These are phyloP conservation scores for Xylaria curta DNA, from an alignment of 495 filamentous ascomycete species.

Conservation along the genomic window DNA sequence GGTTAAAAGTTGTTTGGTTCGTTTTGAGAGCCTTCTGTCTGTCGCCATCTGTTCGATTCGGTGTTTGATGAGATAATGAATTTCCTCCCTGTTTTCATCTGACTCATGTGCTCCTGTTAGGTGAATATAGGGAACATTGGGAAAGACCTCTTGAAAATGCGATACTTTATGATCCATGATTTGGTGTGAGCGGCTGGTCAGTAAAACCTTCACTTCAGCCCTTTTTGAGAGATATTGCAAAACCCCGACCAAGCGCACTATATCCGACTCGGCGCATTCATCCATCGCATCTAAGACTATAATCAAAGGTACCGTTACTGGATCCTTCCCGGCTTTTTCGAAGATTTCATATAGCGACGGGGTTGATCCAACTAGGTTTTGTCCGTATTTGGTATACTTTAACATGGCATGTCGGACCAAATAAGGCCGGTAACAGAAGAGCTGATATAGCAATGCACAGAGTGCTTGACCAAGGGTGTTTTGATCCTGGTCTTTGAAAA, in stretches of 20 bases:
- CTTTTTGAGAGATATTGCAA: too few relatives aligned
- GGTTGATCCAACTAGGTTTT: slow-evolving; percentile 38
- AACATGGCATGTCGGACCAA: slow-evolving; percentile 39
- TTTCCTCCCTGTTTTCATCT: too few relatives aligned
- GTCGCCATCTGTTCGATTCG: slow-evolving; percentile 38
- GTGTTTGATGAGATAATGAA: slow-evolving; percentile 46
- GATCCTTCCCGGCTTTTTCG: slow-evolving; percentile 35
- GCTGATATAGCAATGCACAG: slow-evolving; percentile 54
- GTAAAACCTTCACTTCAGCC: slow-evolving; percentile 54
- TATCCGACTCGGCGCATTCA: slow-evolving; percentile 36
- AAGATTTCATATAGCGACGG: slow-evolving; percentile 52
- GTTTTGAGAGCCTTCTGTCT: not conserved
- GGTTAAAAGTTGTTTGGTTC: slow-evolving; percentile 31
- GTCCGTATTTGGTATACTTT: slow-evolving; percentile 30
- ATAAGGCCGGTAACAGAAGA: slow-evolving; percentile 43
- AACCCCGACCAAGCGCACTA: too few relatives aligned
- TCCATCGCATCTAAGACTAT: slow-evolving; percentile 58
- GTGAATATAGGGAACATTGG: too few relatives aligned
- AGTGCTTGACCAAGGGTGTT: slow-evolving; percentile 47
- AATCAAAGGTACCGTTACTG: slow-evolving; percentile 49
- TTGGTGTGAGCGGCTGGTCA: too few relatives aligned
- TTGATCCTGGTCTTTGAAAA: slow-evolving; percentile 62
- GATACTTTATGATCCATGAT: too few relatives aligned
- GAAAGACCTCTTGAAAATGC: too few relatives aligned
- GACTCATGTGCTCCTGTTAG: too few relatives aligned